A percentile compares a stretch with the other conserved stretches of the same genome.
Conservation (phyloP, 2,329 filamentous ascomycete species). For the Arthrobotrys musiformis region DNA sequence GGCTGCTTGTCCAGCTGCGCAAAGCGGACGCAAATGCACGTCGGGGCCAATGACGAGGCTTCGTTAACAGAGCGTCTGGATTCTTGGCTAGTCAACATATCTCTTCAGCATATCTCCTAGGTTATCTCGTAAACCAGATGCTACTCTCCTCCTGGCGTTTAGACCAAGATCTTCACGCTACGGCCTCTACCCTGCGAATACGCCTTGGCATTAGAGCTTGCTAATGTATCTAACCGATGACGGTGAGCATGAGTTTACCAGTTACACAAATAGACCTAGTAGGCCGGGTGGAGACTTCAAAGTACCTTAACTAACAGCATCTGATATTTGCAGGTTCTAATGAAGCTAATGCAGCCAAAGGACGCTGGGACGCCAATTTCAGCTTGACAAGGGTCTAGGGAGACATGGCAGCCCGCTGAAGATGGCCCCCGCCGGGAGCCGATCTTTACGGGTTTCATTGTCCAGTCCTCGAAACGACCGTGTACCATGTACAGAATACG, state of each 20-base stretch:
- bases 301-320: background rate
- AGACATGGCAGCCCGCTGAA: background rate
- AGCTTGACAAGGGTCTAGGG: background rate
- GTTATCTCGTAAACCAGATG: no score
- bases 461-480: background rate
- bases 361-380: background rate
- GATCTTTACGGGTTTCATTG: background rate
- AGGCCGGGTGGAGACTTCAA: background rate
- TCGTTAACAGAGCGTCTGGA: no score
- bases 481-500: no score
- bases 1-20: background rate
- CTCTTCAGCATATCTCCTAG: no score
- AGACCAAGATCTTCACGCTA: background rate
- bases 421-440: background rate
- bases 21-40: background rate
- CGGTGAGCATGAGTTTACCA: background rate
- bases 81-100: no score
- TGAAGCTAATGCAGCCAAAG: background rate
- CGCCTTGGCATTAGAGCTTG: background rate
- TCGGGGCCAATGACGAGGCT: background rate
- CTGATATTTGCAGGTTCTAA: background rate
- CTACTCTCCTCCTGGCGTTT: background rate
- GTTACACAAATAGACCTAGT: conserved; percentile 10
- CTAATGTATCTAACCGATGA: no score
- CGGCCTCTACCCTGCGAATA: background rate